phyloP scores from a whole-genome alignment of 106 monocot genomes.

The Phalaenopsis equestris region DNA sequence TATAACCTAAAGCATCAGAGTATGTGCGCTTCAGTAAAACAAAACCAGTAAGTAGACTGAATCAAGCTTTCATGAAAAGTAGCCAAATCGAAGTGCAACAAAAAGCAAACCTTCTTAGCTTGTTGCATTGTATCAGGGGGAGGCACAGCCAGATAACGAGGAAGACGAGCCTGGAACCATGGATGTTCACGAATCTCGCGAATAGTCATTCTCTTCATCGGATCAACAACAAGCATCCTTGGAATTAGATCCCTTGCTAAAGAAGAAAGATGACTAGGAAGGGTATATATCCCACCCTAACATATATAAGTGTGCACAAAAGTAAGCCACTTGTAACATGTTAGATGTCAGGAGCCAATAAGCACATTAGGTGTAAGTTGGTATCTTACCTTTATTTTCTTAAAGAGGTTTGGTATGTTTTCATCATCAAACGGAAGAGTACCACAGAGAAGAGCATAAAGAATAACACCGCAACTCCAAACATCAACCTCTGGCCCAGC shows the following conservation, averaged over 20 bases:
- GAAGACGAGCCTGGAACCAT: slow-evolving; percentile 50
- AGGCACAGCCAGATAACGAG: slow-evolving; percentile 46
- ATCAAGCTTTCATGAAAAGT: background rate
- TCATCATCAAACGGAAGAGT: slow-evolving; percentile 28
- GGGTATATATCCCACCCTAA: slow-evolving; percentile 56
- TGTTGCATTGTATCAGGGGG: slow-evolving; percentile 48
- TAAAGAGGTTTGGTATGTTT: slow-evolving; percentile 23
- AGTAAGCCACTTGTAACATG: background rate
- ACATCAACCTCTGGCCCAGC: slow-evolving; percentile 22
- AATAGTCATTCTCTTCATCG: slow-evolving; percentile 53
- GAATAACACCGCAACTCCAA: slow-evolving; percentile 27
- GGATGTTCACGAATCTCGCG: slow-evolving; percentile 49
- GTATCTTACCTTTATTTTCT: slow-evolving; percentile 20
- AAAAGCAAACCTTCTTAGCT: slow-evolving; percentile 36
- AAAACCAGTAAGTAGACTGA: background rate
- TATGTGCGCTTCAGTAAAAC: background rate
- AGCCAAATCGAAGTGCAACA: background rate
- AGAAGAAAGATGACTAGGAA: slow-evolving; percentile 57
- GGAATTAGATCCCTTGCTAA: slow-evolving; percentile 55
- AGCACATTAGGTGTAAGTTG: background rate
- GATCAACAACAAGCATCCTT: slow-evolving; percentile 56
- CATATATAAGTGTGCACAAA: slow-evolving; percentile 3
- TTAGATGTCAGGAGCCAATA: background rate
- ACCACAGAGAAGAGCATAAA: slow-evolving; percentile 24
- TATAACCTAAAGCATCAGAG: background rate